Base-by-base conservation (phyloP, 768 basidiomycete species). In the Lepiota venenata region DNA sequence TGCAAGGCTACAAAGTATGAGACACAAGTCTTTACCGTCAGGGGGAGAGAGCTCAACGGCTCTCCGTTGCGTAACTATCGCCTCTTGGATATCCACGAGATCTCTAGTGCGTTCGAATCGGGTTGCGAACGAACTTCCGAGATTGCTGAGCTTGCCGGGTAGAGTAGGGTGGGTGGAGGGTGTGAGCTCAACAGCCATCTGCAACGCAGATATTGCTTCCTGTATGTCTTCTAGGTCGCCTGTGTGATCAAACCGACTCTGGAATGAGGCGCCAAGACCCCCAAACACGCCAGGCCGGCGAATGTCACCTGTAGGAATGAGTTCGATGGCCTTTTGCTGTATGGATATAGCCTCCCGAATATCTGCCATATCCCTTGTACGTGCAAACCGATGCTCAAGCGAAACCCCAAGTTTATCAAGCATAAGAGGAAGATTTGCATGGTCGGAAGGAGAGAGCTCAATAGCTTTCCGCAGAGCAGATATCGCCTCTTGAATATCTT, bases 401-500 rank as follows among this genome's bases (percentile, higher is more conserved):
- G 61, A 55, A 37, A 12, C 45, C 8, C 51, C 61, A 16, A 63
- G 50, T 18, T 53, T 57, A 32, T n/a, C 18, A 16, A 40, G 51
- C 16, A 46, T 45, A 54, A 32, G 35, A 22, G 3, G 42, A 20
- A 47, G 48, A 52, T 4, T 5, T 47, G 47, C n/a, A 35, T 47
- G 25, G n/a, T 15, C 14, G 8, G 14, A 9, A 16, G 47, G 47
- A 47, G 47, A 18, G 9, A 47, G 10, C 6, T 18, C n/a, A n/a
- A 47, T 21, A 4, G 47, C 47, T 12, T 47, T 47, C 21, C 18
- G 22, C 27, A 9, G 35, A 58, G 55, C 50, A 8, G 21, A 9
- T 36, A 69, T 59, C 32, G 60, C 57, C 35, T 64, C 61, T 14
- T 70, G 64, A 20, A 69, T 35, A 56, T 69, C 69, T 22, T 58